These are phyloP conservation scores for Aureococcus anophagefferens DNA, from an alignment of 108 stramenopile species.

Conservation along the genomic window DNA sequence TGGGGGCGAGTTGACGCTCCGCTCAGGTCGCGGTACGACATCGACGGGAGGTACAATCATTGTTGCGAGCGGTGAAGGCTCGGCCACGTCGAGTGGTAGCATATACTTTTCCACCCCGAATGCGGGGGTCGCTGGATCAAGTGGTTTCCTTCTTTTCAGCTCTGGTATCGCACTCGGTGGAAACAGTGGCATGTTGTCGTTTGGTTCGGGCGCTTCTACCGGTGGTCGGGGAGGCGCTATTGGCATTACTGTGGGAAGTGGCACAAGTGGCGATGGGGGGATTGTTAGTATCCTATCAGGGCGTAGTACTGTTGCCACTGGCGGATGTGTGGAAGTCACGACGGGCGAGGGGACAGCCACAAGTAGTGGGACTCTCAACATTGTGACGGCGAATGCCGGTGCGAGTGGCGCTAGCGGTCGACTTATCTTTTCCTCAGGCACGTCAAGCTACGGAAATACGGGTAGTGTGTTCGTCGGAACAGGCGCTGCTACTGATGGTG, in stretches of 20 bases:
- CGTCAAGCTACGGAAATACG: not conserved
- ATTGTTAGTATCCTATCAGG: not conserved
- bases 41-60: not conserved
- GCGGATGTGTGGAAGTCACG: not conserved
- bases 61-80: not conserved
- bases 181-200: not conserved
- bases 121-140: not conserved
- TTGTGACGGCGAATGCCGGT: conserved; percentile 3
- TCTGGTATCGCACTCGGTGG: not conserved
- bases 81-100: not conserved
- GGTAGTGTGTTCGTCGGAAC: not conserved
- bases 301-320: not conserved
- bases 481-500: not conserved
- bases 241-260: not conserved
- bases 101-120: not conserved
- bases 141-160: not conserved
- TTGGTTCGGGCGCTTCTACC: not conserved
- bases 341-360: not conserved
- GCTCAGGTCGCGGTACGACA: not conserved
- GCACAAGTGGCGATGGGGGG: not conserved
- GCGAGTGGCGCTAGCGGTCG: conserved; percentile 2
- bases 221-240: not conserved
- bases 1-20: not conserved
- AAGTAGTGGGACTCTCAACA: not conserved
- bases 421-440: not conserved